Base-by-base conservation (phyloP, 2,329 filamentous ascomycete species). In the Cladosporium phlei region DNA sequence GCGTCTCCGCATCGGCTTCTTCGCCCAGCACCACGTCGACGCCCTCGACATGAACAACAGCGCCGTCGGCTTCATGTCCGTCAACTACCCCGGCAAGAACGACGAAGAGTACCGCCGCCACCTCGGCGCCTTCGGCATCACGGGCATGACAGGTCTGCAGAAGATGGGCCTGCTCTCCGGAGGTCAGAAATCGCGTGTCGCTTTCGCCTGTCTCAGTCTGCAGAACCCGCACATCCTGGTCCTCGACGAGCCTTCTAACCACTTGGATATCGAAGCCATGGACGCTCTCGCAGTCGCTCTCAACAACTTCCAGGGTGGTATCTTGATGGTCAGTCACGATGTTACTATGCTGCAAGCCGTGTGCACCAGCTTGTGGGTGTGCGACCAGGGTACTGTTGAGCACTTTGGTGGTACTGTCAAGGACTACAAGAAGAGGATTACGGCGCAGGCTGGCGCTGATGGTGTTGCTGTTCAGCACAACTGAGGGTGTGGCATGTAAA, bases 251-350 rank as follows among this genome's bases (percentile, higher is more conserved):
- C 93, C 93, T 66, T 95, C 88, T 54, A 98, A 98, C 74, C 93
- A 98, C 69, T 75, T 98, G 60, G 93, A 98, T 80, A 97, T 98
- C 59, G 93, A 98, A 69, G 93, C 93, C 54, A 96, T 98, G 93
- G 93, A 98, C 67, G 91, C 93, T 9, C 75, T 98, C 43, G 84
- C 88, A 4, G 82, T 85, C 22, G 93, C 93, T 12, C 74, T 98
- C 57, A 78, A 82, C 57, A 80, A 83, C 54, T 98, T 97, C 72
- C 79, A 95, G 70, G 93, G 93, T 52, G 93, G 93, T 66, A 90
- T 98, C 47, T 74, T 98, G 60, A 97, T 98, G 89, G 93, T 98
- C 48, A 95, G 87, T 62, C 93, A 98, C 85, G 93, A 98, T 65
- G 93, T 98, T 45, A 97, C 93, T 1, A 96, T 98, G 88, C 68